These are phyloP conservation scores for Sclerotinia sclerotiorum DNA, from an alignment of 2,329 filamentous ascomycete genomes.

Conservation along the genomic window DNA sequence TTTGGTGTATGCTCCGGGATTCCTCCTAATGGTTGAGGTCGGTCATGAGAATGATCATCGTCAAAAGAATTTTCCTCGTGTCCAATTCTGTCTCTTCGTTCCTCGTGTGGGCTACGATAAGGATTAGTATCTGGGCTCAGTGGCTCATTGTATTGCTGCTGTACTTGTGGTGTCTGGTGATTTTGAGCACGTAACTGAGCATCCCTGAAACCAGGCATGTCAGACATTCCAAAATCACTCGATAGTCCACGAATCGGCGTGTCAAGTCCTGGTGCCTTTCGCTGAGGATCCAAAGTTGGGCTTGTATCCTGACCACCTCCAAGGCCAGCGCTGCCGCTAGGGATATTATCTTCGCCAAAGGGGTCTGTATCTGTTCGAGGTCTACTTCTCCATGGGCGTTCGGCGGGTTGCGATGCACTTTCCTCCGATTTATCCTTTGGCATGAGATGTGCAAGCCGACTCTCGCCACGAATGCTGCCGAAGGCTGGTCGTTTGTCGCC, in stretches of 20 bases:
- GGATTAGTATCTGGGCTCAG: conserved; percentile 95
- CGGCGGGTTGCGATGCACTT: conserved; percentile 51
- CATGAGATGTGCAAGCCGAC: conserved; percentile 81
- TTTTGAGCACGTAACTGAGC: conserved; percentile 50
- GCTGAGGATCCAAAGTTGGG: conserved; percentile 47
- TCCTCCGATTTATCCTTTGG: conserved; percentile 74
- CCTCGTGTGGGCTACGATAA: conserved; percentile 81
- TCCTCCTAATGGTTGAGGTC: conserved; percentile 52
- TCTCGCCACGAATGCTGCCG: conserved; percentile 69
- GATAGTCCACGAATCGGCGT: conserved; percentile 46
- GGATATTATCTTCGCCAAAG: conserved; percentile 62
- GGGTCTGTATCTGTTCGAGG: conserved; percentile 73
- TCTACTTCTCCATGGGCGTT: conserved; percentile 60
- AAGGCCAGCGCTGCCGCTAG: conserved; percentile 69
- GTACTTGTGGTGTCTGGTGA: conserved; percentile 42
- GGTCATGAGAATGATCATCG: conserved; percentile 45
- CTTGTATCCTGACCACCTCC: conserved; percentile 73
- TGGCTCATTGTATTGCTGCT: conserved; percentile 59
- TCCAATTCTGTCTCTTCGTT: conserved; percentile 54
- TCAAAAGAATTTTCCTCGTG: conserved; percentile 46
- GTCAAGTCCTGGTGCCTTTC: conserved; percentile 46
- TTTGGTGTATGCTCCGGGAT: conserved; percentile 51
- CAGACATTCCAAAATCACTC: conserved; percentile 62
- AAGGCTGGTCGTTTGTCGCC: conserved; percentile 71
- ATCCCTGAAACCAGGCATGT: conserved; percentile 58